Base-by-base conservation (phyloP, 2,329 filamentous ascomycete species). In the Hypoxylon sp. region DNA sequence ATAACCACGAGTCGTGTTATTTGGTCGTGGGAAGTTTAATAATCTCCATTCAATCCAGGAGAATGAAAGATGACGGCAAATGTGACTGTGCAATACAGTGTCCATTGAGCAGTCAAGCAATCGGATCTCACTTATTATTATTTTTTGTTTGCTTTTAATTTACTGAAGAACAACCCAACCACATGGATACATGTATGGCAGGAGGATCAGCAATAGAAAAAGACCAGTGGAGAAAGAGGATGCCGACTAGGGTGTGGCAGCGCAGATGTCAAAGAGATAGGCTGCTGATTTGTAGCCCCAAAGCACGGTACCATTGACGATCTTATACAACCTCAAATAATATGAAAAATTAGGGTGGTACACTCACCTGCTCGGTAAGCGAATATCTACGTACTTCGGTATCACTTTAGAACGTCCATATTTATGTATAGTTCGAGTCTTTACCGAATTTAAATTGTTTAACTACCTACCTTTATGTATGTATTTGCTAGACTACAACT, bases 191-290 rank as follows among this genome's bases (percentile, higher is more conserved):
- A n/a, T n/a, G n/a, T n/a, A 19, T 17, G 22, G 42, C 46, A 26
- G 53, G 31, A 59, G 67, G 67, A 67, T 64, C 55, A 37, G 42
- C 31, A 22, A 55, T 52, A 37, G 50, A 66, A 63, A 59, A 59
- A 53, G 24, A n/a, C 60, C 39, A 39, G 59, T 60, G 60, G 59
- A 55, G 67, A 57, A 61, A 29, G n/a, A 63, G 63, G 67, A 67
- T 67, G 53, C 50, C 44, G 31, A 61, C 39, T 14, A 55, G 55
- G 67, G 55, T 58, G 53, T 54, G 44, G 63, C 58, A 51, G 52
- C 33, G 47, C 52, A 57, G 50, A 60, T 53, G 52, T 52, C 19
- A 52, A 39, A 66, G 37, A 66, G 59, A 66, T 29, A 52, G 17
- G 59, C 31, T 54, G 54, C 55, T 48, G 48, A 52, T 63, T 53